Evolutionary conservation across 495 filamentous ascomycete genomes (phyloP).

Genomic region (Penicillium malachiteum): DNA sequence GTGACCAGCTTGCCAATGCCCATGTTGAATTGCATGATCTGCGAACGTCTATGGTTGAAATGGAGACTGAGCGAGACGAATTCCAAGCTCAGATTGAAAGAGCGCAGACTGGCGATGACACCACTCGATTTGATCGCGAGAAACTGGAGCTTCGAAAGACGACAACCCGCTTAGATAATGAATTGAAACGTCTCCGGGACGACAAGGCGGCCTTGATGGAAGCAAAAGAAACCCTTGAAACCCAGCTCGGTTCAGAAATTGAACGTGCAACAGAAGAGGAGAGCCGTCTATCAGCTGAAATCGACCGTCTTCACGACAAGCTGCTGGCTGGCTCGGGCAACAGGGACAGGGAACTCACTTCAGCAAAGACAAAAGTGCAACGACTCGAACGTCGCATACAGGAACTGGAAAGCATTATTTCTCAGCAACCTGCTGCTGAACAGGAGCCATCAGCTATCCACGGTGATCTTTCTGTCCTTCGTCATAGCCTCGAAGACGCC

Average conservation of each 20-base stretch:
- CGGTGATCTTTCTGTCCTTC: constrained; percentile 57
- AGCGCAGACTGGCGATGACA: constrained; percentile 49
- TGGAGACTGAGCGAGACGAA: constrained; percentile 64
- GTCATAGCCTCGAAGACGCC: constrained; percentile 59
- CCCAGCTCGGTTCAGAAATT: constrained; percentile 53
- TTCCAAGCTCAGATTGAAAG: constrained; percentile 56
- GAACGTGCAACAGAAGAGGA: constrained; percentile 58
- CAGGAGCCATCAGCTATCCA: constrained; percentile 43
- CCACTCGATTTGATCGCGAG: constrained; percentile 60
- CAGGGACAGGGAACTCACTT: constrained; percentile 50
- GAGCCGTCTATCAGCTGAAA: constrained; percentile 55
- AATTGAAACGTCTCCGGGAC: constrained; percentile 56
- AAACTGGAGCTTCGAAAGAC: constrained; percentile 60
- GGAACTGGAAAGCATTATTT: constrained; percentile 56
- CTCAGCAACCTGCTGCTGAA: constrained; percentile 33
- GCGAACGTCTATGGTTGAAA: constrained; percentile 49
- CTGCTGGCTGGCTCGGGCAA: constrained; percentile 40
- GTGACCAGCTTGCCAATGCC: constrained; percentile 61
- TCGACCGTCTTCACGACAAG: constrained; percentile 54
- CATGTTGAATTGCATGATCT: constrained; percentile 60
- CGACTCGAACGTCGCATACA: constrained; percentile 58
- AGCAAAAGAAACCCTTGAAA: constrained; percentile 52
- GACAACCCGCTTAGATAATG: constrained; percentile 57
- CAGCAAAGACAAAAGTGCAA: constrained; percentile 53
- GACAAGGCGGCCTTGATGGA: constrained; percentile 53